These are phyloP conservation scores for Pseudopithomyces chartarum DNA, from an alignment of 2,329 filamentous ascomycete genomes.

Conservation along the genomic window DNA sequence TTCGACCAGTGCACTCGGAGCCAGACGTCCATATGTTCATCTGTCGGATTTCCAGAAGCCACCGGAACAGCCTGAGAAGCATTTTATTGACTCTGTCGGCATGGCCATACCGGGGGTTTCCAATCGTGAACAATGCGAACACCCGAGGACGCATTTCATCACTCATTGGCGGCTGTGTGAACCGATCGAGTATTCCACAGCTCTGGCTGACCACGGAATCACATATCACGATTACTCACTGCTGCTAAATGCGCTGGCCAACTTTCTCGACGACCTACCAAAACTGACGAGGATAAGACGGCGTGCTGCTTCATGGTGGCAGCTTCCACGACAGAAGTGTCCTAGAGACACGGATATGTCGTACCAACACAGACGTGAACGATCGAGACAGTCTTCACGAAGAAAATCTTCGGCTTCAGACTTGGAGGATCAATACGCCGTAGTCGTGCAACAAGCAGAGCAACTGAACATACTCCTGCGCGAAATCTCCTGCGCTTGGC, in stretches of 20 bases:
- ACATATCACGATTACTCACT: slow-evolving; percentile 26
- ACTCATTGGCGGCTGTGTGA: slow-evolving; percentile 29
- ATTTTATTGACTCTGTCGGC: slow-evolving; percentile 32
- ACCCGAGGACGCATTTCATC: slow-evolving; percentile 25
- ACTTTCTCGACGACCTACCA: slow-evolving; percentile 20
- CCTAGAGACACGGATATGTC: neutral
- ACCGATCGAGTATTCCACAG: slow-evolving; percentile 32
- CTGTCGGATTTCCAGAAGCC: slow-evolving; percentile 19
- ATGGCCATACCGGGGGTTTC: slow-evolving; percentile 31
- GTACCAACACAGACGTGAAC: neutral
- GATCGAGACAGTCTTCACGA: neutral
- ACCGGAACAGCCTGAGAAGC: slow-evolving; percentile 28
- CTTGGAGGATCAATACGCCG: slow-evolving; percentile 16
- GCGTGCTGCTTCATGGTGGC: neutral
- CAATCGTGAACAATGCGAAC: slow-evolving; percentile 21
- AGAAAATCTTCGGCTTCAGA: slow-evolving; percentile 4
- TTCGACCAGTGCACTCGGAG: slow-evolving; percentile 12
- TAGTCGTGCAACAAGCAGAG: slow-evolving; percentile 17
- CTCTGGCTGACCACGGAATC: slow-evolving; percentile 31
- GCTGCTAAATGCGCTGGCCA: slow-evolving; percentile 18
- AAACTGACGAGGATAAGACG: slow-evolving; percentile 11
- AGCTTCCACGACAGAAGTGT: neutral
- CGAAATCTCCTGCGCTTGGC: slow-evolving; percentile 24
- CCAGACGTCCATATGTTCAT: slow-evolving; percentile 3
- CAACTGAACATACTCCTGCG: slow-evolving; percentile 22